Evolutionary conservation across 1,284 basidiomycete genomes (phyloP), one percentile per base, ranked within the genome.

Genomic region (Microbotryomycetes sp.): DNA sequence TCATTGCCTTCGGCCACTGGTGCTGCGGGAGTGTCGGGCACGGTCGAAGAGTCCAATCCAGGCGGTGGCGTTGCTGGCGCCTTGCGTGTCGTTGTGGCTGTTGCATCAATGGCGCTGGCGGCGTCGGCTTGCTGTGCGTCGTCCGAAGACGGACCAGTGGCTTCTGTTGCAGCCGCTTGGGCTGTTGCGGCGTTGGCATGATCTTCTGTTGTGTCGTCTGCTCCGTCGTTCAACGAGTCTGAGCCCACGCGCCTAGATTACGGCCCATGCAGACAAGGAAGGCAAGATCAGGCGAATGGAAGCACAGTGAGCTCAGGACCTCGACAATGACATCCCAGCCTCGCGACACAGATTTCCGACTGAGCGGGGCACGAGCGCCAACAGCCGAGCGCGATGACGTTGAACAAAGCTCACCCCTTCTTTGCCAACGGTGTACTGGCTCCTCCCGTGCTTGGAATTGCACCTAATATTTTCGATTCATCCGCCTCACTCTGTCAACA

Each of bases 371-470:
- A 31, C 29, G 29, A 59, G 36, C 16, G 25, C 7, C 5, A 12
- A 31, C 19, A n/a, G 3, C 42, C n/a, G 9, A 30, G 29, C 14
- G 15, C 1, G 57, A 42, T 30, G 16, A 25, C 58, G 52, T n/a
- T 1, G 26, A 19, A 45, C 45, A 47, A 15, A 4, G 30, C 50
- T 52, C 3, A 68, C 67, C 64, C 60, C 50, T 68, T 64, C 62
- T 68, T 68, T 15, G 67, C 67, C n/a, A 62, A 42, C 4, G 67
- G 67, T 1, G 67, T 68, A 42, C 36, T 42, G 9, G 36, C 36
- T 9, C 36, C 36, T 12, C 36, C 36, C 12, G 12, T 42, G 36
- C 12, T 19, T 9, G 19, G 36, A 29, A 55, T 19, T 14, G 62
- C 50, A 3, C 54, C 49, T 15, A 58, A 23, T 1, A 49, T 53